A percentile compares a stretch with the other conserved stretches of the same genome.
These are phyloP conservation scores for Carex kokanica DNA, from an alignment of 176 grass and related monocot species.

Conservation along the genomic window DNA sequence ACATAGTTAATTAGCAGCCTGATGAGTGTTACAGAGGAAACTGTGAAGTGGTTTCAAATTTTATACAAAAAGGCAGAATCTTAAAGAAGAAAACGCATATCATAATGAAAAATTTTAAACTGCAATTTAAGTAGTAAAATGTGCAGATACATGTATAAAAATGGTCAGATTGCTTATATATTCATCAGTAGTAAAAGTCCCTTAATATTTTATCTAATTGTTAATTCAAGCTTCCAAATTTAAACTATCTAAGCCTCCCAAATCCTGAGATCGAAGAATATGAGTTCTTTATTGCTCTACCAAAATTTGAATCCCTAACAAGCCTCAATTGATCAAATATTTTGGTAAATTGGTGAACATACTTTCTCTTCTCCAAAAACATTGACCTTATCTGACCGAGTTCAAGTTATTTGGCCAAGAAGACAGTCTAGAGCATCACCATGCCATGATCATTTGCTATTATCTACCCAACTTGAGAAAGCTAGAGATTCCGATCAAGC, in stretches of 20 bases:
- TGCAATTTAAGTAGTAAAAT: background rate
- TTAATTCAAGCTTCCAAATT: constrained; percentile 15
- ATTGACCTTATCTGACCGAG: background rate
- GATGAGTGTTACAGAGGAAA: background rate
- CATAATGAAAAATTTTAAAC: background rate
- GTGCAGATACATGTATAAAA: background rate
- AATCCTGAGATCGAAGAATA: background rate
- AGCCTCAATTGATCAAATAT: background rate
- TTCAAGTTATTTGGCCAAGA: constrained; percentile 9
- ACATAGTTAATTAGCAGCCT: background rate
- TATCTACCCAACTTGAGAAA: constrained; percentile 9
- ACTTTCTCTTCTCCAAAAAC: background rate
- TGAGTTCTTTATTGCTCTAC: constrained; percentile 1
- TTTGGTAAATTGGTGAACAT: background rate
- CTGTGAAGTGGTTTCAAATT: background rate
- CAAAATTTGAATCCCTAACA: background rate
- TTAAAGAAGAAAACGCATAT: background rate
- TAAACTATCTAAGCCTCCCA: background rate
- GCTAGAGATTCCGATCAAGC: constrained; percentile 1
- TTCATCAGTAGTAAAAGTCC: background rate
- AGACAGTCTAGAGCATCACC: background rate
- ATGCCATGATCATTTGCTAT: background rate
- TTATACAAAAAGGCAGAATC: background rate
- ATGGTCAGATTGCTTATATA: background rate
- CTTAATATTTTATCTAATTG: constrained; percentile 7